Base-by-base conservation (phyloP, 2,329 filamentous ascomycete species). In the Colletotrichum magnum region DNA sequence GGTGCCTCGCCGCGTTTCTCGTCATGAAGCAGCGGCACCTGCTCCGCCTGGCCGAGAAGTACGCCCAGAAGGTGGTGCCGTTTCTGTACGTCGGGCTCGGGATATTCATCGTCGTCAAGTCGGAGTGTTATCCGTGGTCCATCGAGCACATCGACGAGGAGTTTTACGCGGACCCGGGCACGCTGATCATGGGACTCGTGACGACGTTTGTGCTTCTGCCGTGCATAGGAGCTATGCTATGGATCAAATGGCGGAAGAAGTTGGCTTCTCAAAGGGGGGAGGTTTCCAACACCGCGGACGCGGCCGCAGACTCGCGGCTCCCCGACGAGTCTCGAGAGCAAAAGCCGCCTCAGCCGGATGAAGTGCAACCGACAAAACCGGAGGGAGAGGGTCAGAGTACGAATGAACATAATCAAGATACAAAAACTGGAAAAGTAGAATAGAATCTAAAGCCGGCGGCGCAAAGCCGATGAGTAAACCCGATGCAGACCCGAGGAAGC, bases 71-170 rank as follows among this genome's bases (percentile, higher is more conserved):
- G 10, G 53, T 76, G 9, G 73, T 80, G 53, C 78, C 78, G 1
- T 71, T 79, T 47, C 71, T 80, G 9, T 79, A 79, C 69, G 66
- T 78, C 16, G 78, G 78, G 13, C 73, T 51, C n/a, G 48, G 48
- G 9, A 51, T 51, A 5, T 79, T 75, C 64, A 79, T 80, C 64
- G 70, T 77, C 50, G 72, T 77, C 70, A 76, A 77, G 61, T 79
- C 78, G 12, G 45, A 72, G 6, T 77, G 75, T 69, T 80, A 77
- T 66, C 77, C 77, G 15, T 80, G 78, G 78, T 74, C 76, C 13
- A 75, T 78, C n/a, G 68, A 75, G 50, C 71, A 74, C 16, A 78
- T 80, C 53, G 71, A 78, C 64, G 68, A 74, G 3, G 48, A 15
- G 15, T 16, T 47, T 15, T 47, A 7, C 6, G 15, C 10, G 6